Conservation (phyloP, 1,284 basidiomycete species). For the Ganoderma sinense region DNA sequence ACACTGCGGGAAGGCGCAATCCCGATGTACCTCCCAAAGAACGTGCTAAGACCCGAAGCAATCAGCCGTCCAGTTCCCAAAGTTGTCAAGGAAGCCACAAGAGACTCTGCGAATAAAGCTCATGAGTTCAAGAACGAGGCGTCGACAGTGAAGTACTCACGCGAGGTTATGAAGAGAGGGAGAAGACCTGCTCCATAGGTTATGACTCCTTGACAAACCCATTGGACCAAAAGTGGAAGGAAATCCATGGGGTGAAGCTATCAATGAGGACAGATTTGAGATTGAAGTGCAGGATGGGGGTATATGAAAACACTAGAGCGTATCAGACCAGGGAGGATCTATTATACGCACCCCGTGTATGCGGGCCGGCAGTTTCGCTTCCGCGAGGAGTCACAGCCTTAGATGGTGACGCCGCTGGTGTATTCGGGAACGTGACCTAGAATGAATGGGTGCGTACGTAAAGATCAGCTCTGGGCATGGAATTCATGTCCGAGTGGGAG, state of each 20-base stretch:
- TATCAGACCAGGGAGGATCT: too few species aligned
- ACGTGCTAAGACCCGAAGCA: background rate
- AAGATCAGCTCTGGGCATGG: too few species aligned
- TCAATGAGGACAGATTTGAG: background rate
- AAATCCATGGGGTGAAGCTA: background rate
- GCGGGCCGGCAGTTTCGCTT: too few species aligned
- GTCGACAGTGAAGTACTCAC: background rate
- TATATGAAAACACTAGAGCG: too few species aligned
- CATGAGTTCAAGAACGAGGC: background rate
- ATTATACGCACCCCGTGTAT: too few species aligned
- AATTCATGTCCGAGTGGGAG: too few species aligned
- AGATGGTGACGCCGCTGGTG: conserved; percentile 78
- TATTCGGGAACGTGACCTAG: too few species aligned
- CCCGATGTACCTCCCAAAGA: background rate
- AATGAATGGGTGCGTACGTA: too few species aligned
- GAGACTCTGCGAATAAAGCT: background rate
- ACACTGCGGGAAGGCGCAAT: too few species aligned
- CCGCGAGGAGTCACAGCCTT: conserved; percentile 69
- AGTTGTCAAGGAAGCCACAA: background rate
- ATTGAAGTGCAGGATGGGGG: too few species aligned
- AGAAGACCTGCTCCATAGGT: background rate
- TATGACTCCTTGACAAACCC: background rate
- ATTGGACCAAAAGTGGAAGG: background rate
- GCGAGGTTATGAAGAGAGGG: background rate
- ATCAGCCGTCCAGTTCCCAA: background rate